phyloP scores from a whole-genome alignment of 139 green algal genomes.

The Tetradesmus lagerheimii region DNA sequence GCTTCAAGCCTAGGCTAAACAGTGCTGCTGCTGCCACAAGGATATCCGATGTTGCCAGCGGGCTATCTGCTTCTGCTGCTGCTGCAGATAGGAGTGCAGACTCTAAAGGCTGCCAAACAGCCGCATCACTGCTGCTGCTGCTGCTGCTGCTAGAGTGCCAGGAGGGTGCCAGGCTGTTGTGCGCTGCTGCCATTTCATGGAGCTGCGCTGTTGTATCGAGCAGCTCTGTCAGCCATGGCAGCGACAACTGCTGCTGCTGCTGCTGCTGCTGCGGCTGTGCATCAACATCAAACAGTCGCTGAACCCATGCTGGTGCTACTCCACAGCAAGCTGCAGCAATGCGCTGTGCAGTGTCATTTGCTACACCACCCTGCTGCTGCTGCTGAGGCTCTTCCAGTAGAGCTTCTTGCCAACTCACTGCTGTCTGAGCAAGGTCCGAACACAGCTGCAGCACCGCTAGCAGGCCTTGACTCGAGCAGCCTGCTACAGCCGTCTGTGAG shows the following conservation, averaged over 20 bases:
- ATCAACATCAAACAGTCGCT: not conserved
- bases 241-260: not conserved
- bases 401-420: not conserved
- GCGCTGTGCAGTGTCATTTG: not conserved
- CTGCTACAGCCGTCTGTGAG: not conserved
- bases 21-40: not conserved
- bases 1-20: not conserved
- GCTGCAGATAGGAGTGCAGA: not conserved
- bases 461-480: not conserved
- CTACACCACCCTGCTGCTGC: not conserved
- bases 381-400: not conserved
- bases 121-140: not conserved
- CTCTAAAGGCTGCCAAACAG: not conserved
- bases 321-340: not conserved
- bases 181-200: not conserved
- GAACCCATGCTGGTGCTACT: not conserved
- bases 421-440: not conserved
- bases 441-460: not conserved
- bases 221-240: slow-evolving; percentile 9
- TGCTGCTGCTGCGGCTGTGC: not conserved
- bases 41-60: not conserved
- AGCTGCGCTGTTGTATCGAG: not conserved
- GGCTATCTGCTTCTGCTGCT: not conserved
- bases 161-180: slow-evolving; percentile 1
- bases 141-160: not conserved